Evolutionary conservation across 371 early-diverging fungal species (phyloP), one percentile per base, ranked within the genome.

Genomic region (Cokeromyces recurvatus): DNA sequence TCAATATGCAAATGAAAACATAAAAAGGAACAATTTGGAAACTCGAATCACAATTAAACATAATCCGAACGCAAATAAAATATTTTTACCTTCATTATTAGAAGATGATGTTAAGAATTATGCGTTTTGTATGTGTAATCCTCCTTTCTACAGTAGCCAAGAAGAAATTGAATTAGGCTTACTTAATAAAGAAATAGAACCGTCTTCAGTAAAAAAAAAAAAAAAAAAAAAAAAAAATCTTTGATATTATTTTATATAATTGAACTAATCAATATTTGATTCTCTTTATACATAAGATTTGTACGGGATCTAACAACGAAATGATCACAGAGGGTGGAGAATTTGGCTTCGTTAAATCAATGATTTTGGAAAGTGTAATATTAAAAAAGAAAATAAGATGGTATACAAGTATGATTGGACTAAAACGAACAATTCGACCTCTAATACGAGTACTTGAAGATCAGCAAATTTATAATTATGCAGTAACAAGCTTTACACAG

Each of bases 311-410:
- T 0, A 32, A 41, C 1, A 46, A 54, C 12, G 86, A 88, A 46
- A 82, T 83, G 81, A 66, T 88, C 16, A 82, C 82, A 5, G 50
- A 55, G 8, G 89, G 86, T 17, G 89, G 89, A 0, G 89, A 88
- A 53, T 55, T 66, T 32, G 63, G 46, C 14, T 88, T 88, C 51
- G 62, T 88, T 7, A 48, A 51, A 14, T 47, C 51, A n/a, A 71
- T 86, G 48, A 51, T 85, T 11, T 41, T 68, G 6, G 84, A 86
- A 53, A 86, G 86, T 48, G n/a, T 64, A 6, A 11, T 38, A 7
- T 51, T 66, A 14, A 55, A 60, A 21, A 51, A 52, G 6, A 51
- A 52, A 11, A 63, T 79, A 36, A 57, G 70, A 22, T 87, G 87
- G 87, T 87, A 71, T 48, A 83, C 85, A 6, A 79, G 79, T 12